These are phyloP conservation scores for Pleurotus salmoneostramineus DNA, from an alignment of 768 basidiomycete species.

Conservation along the genomic window DNA sequence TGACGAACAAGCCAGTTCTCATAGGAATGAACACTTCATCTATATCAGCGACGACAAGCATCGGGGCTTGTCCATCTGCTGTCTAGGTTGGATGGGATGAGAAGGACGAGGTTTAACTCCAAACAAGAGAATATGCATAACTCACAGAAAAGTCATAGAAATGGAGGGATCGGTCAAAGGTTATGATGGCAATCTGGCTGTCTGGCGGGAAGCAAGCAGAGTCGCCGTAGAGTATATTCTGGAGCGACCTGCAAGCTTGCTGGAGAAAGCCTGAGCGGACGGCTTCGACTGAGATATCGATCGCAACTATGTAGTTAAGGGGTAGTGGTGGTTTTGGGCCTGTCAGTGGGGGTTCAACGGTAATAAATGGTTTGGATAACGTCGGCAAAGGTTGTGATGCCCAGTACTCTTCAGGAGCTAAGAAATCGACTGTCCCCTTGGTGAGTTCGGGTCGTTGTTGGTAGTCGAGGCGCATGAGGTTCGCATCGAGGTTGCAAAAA, in stretches of 20 bases:
- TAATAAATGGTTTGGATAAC: constrained; percentile 49
- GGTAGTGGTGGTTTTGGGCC: constrained; percentile 54
- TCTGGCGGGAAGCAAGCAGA: constrained; percentile 47
- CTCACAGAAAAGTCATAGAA: constrained; percentile 89
- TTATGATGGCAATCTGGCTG: constrained; percentile 71
- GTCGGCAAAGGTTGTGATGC: constrained; percentile 61
- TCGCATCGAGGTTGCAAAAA: constrained; percentile 79
- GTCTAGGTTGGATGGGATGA: constrained; percentile 2
- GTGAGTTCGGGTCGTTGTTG: constrained; percentile 79
- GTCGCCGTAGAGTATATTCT: constrained; percentile 61
- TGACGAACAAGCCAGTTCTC: constrained; percentile 67
- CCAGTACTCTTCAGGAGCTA: constrained; percentile 83
- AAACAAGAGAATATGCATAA: constrained; percentile 5
- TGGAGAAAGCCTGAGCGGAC: constrained; percentile 66
- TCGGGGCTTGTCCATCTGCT: constrained; percentile 47
- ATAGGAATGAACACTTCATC: constrained; percentile 92
- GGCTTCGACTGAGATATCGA: constrained; percentile 78
- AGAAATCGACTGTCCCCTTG: constrained; percentile 90
- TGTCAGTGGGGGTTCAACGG: constrained; percentile 41
- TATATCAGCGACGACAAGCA: constrained; percentile 84
- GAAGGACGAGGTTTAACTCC: constrained; percentile 6
- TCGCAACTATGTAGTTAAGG: constrained; percentile 77
- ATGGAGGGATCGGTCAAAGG: constrained; percentile 77
- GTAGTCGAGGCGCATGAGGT: constrained; percentile 76
- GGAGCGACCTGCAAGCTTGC: constrained; percentile 60